Percentiles rank a stretch among this genome's conserved stretches.
Conservation (phyloP, 352 stramenopile genomes). For the Phytophthora pinifolia region DNA sequence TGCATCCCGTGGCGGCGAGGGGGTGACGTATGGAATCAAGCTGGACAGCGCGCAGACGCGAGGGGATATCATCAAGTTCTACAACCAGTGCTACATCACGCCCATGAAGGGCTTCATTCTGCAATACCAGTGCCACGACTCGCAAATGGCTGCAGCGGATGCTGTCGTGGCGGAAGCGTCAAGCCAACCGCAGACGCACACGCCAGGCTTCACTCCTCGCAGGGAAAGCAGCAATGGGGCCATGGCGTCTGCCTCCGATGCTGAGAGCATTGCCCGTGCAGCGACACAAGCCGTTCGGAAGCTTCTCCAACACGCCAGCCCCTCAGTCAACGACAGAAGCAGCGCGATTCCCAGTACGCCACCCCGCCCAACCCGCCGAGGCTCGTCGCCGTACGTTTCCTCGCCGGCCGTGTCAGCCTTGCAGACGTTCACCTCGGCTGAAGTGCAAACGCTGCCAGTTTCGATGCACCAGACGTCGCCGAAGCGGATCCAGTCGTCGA, state of each 20-base stretch:
- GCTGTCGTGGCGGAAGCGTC: conserved; percentile 51
- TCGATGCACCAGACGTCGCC: conserved; percentile 78
- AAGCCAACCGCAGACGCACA: conserved; percentile 16
- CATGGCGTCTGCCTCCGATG: conserved; percentile 62
- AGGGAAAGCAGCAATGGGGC: conserved; percentile 32
- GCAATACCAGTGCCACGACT: conserved; percentile 85
- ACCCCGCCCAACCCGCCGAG: conserved; percentile 30
- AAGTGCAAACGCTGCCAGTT: conserved; percentile 79
- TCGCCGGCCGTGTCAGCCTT: conserved; percentile 44
- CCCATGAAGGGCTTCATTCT: conserved; percentile 87
- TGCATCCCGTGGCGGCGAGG: conserved; percentile 45
- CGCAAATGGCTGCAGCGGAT: conserved; percentile 74
- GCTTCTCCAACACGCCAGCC: conserved; percentile 16
- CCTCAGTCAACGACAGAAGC: conserved; percentile 16
- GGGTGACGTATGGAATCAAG: conserved; percentile 81
- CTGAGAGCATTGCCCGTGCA: conserved; percentile 77
- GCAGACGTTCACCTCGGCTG: conserved; percentile 65
- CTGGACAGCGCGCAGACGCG: conserved; percentile 53
- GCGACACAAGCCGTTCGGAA: conserved; percentile 71
- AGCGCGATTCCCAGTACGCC: conserved; percentile 50
- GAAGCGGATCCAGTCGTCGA: conserved; percentile 76
- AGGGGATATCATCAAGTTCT: conserved; percentile 91
- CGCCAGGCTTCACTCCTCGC: conserved; percentile 47
- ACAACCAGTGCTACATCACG: conserved; percentile 84
- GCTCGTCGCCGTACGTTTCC: conserved; percentile 42